Base-by-base conservation (phyloP, 148 eudicot species). In the Simmondsia chinensis region DNA sequence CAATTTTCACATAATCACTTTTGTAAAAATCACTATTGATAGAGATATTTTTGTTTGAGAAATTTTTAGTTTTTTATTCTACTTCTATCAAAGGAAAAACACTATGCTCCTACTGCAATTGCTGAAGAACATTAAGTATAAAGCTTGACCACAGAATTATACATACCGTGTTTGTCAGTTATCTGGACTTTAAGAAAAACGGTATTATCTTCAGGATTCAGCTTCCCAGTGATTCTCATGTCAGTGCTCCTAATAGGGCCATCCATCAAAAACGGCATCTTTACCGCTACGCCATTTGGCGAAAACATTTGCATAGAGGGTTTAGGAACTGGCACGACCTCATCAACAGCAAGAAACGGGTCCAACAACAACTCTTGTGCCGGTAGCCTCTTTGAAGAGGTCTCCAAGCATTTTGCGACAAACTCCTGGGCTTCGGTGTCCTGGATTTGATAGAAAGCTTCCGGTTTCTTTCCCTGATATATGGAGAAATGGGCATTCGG, bases 201-300 rank as follows among this genome's bases (percentile, higher is more conserved):
- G 52, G 75, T 64, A 16, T 71, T 80, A 50, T 82, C 82, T 9
- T 56, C 77, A 0, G 71, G 68, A 48, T 78, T 70, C 66, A 76
- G 48, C 5, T 79, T 75, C 44, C 96, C 93, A 2, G 87, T 78
- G 45, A 87, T 87, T 4, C 71, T 76, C 96, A 87, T 82, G 20
- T 79, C 54, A 0, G 77, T 71, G 41, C 61, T 73, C 57, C 61
- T 68, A 33, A 29, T 31, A 45, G 50, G 37, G 46, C 44, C 36
- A 34, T 54, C 61, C 29, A 51, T 29, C 46, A 58, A 31, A 20
- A 38, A 33, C 26, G 73, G 73, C 48, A 30, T 24, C 26, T 68
- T 61, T 11, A 30, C 47, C 15, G 39, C 11, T 21, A 24, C 57
- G 16, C 33, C 51, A 13, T 41, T 59, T 2, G 65, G 43, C 13